phyloP scores from a whole-genome alignment of 257 asterid genomes.

The Linaria vulgaris region DNA sequence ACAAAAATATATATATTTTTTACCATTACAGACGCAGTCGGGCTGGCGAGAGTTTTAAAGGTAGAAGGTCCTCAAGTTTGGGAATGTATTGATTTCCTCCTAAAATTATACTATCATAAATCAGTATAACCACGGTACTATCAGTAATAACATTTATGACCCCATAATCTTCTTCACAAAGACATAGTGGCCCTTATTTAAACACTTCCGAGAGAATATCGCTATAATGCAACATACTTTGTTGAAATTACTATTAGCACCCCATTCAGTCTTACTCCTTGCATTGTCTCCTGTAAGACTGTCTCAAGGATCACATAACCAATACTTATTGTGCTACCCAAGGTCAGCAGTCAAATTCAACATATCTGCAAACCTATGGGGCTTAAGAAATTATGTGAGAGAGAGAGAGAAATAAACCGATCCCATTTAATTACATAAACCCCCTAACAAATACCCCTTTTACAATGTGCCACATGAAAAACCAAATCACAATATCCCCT shows the following conservation, averaged over 20 bases:
- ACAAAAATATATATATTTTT: conserved; percentile 13
- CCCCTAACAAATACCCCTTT: too few species aligned
- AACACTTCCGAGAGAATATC: neutral
- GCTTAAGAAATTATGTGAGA: too few species aligned
- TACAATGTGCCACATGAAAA: too few species aligned
- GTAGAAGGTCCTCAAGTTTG: too few species aligned
- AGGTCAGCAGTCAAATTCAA: too few species aligned
- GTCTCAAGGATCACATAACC: conserved; percentile 5
- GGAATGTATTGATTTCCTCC: neutral
- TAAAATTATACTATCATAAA: conserved; percentile 6
- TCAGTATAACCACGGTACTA: neutral
- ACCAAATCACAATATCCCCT: too few species aligned
- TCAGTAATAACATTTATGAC: conserved; percentile 11
- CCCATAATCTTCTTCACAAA: neutral
- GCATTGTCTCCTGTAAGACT: conserved; percentile 13
- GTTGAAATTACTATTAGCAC: conserved; percentile 18
- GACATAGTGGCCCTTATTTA: conserved; percentile 1
- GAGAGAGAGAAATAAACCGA: too few species aligned
- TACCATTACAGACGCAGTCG: too few species aligned
- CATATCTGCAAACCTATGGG: too few species aligned
- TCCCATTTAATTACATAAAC: too few species aligned
- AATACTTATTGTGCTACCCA: neutral
- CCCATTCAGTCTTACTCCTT: conserved; percentile 7
- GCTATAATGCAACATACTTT: conserved; percentile 9
- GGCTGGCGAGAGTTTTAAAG: too few species aligned